Evolutionary conservation across 139 green algal genomes (phyloP).

Genomic region (Micromonas commoda): DNA sequence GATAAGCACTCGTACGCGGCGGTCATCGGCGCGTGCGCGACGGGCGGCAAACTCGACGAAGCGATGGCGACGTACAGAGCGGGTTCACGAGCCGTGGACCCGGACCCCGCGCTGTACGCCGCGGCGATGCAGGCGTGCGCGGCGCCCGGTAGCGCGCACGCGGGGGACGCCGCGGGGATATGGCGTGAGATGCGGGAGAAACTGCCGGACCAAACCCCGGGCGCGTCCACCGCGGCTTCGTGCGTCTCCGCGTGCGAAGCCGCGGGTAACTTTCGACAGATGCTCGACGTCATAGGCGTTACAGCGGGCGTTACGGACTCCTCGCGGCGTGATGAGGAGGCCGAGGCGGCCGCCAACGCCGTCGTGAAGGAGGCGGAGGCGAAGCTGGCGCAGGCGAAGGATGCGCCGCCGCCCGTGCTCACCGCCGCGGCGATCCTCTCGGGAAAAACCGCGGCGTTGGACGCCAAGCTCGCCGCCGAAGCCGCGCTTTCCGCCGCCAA

Average conservation of each 20-base stretch:
- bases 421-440: neutral
- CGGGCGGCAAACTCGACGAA: neutral
- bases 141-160: neutral
- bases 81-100: too few relatives aligned
- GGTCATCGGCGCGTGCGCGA: constrained; percentile 13
- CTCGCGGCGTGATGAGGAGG: neutral
- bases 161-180: neutral
- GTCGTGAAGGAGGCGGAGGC: neutral
- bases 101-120: neutral
- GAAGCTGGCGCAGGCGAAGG: too few relatives aligned
- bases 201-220: too few relatives aligned
- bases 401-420: neutral
- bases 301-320: neutral
- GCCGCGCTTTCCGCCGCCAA: neutral
- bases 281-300: neutral
- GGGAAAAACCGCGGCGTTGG: neutral
- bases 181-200: too few relatives aligned
- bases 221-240: too few relatives aligned
- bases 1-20: neutral
- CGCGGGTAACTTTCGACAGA: too few relatives aligned
- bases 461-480: neutral
- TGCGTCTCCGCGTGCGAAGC: too few relatives aligned
- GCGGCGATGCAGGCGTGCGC: neutral
- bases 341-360: neutral
- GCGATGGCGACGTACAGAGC: neutral